Percentiles rank a stretch among this genome's conserved stretches.
These are phyloP conservation scores for Geranomyces variabilis DNA, from an alignment of 192 early-diverging fungal species.

Conservation along the genomic window DNA sequence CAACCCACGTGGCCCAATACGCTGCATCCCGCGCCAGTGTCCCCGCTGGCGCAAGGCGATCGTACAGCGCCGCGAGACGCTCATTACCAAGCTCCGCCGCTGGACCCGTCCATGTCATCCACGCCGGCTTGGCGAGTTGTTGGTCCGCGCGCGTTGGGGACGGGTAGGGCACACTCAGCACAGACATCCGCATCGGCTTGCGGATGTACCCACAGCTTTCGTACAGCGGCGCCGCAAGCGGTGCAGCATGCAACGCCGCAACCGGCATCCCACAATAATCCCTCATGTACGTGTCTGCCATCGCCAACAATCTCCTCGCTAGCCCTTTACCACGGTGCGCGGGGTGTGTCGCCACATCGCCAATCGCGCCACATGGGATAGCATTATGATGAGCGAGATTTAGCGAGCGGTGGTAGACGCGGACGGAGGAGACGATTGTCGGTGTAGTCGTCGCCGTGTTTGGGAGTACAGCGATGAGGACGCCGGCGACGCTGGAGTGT, in stretches of 20 bases:
- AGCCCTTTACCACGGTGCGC: slow-evolving; percentile 1
- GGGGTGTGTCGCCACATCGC: slow-evolving; percentile 20
- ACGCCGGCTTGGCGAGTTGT: too few species aligned
- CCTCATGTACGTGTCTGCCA: slow-evolving; percentile 9
- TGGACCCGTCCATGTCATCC: too few species aligned
- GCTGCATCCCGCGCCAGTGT: too few species aligned
- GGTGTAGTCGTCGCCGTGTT: not conserved
- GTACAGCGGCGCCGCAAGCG: slow-evolving; percentile 16
- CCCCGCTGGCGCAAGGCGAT: too few species aligned
- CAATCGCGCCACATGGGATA: slow-evolving; percentile 13
- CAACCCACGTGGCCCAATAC: too few species aligned
- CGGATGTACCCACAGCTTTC: slow-evolving; percentile 2
- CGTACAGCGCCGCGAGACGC: too few species aligned
- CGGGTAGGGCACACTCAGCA: not conserved
- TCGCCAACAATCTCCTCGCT: not conserved
- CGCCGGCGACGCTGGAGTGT: not conserved
- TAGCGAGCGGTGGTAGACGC: slow-evolving; percentile 14
- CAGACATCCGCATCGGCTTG: slow-evolving; percentile 5
- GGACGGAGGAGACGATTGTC: slow-evolving; percentile 9
- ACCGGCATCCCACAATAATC: not conserved
- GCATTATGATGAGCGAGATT: not conserved
- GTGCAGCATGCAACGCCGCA: slow-evolving; percentile 6
- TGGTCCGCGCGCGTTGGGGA: too few species aligned
- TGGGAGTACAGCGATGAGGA: not conserved
- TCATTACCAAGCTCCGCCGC: too few species aligned